Percentiles rank a stretch among this genome's conserved stretches.
Conservation (phyloP, 148 eudicot species). For the Fagopyrum homotropicum region DNA sequence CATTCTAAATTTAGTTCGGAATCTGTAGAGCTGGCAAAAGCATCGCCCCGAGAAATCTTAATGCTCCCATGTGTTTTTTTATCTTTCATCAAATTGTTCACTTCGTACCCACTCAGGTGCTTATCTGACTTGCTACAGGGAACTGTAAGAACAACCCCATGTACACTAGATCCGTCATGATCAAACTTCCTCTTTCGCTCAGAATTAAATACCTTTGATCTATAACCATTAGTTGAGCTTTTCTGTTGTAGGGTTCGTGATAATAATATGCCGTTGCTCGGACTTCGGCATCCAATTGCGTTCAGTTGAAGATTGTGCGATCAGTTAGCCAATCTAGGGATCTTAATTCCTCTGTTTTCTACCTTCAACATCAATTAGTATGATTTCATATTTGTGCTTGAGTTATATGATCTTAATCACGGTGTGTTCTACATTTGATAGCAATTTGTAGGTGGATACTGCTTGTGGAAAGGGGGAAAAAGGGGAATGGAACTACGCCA, state of each 20-base stretch:
- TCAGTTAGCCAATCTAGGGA: neutral
- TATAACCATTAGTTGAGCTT: slow-evolving; percentile 30
- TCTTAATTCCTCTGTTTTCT: neutral
- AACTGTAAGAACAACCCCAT: slow-evolving; percentile 21
- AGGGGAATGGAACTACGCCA: neutral
- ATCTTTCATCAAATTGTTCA: slow-evolving; percentile 30
- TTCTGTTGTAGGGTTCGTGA: slow-evolving; percentile 16
- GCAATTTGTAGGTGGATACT: neutral
- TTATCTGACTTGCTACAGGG: slow-evolving; percentile 25
- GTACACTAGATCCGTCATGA: slow-evolving; percentile 19
- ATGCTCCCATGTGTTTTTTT: slow-evolving; percentile 26
- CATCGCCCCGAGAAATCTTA: slow-evolving; percentile 25
- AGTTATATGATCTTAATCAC: neutral
- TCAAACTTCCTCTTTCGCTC: slow-evolving; percentile 36
- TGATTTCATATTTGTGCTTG: no score
- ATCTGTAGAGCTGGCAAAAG: slow-evolving; percentile 16
- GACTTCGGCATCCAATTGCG: neutral
- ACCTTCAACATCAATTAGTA: neutral
- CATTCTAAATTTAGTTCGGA: neutral
- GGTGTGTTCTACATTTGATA: neutral
- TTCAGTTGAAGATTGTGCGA: neutral
- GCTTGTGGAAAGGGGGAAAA: neutral
- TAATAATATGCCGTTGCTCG: neutral
- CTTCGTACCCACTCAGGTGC: slow-evolving; percentile 21
- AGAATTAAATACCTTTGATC: slow-evolving; percentile 21